Conservation (phyloP, 805 yeast species). For the Metschnikowia henanensis region DNA sequence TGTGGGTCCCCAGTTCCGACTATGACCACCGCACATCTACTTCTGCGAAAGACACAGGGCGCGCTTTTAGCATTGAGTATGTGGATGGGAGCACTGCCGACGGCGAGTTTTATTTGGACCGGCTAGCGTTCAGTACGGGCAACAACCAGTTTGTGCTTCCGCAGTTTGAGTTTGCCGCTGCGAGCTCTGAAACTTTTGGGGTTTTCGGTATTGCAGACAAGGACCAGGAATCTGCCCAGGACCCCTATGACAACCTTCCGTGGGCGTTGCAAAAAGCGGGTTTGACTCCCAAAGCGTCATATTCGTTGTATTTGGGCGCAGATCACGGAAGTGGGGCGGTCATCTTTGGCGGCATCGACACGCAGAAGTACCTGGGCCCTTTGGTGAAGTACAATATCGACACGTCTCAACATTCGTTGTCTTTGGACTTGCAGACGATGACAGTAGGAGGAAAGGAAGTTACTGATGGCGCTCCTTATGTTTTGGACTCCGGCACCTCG, state of each 20-base stretch:
- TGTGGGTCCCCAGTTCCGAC: conserved; percentile 31
- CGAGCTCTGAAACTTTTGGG: conserved; percentile 5
- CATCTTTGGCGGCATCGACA: conserved; percentile 44
- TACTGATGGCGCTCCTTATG: conserved; percentile 6
- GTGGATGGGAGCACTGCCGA: conserved; percentile 8
- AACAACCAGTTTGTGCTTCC: conserved; percentile 1
- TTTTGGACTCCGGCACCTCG: conserved; percentile 17
- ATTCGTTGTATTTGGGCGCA: conserved; percentile 60
- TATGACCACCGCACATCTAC: conserved; percentile 3
- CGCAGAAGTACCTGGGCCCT: conserved; percentile 31
- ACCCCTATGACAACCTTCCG: conserved; percentile 53
- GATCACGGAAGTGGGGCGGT: conserved; percentile 29
- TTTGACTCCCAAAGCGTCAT: conserved; percentile 51
- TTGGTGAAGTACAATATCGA: conserved; percentile 9
- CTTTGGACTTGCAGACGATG: conserved; percentile 8
- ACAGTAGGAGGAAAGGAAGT: conserved; percentile 10
- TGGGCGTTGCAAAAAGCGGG: conserved; percentile 57
- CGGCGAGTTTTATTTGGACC: conserved; percentile 14
- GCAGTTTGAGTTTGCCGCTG: conserved; percentile 14
- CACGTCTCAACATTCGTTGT: conserved; percentile 6
- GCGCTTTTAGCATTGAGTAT: conserved; percentile 7
- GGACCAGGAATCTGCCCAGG: conserved; percentile 8
- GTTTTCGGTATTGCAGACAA: conserved; percentile 14
- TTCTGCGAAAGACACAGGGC: conserved; percentile 9
- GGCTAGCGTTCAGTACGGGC: conserved; percentile 3